Percentiles rank a stretch among this genome's conserved stretches.
These are phyloP conservation scores for Elaeis oleifera DNA, from an alignment of 202 grass and related monocot genomes.

Conservation along the genomic window DNA sequence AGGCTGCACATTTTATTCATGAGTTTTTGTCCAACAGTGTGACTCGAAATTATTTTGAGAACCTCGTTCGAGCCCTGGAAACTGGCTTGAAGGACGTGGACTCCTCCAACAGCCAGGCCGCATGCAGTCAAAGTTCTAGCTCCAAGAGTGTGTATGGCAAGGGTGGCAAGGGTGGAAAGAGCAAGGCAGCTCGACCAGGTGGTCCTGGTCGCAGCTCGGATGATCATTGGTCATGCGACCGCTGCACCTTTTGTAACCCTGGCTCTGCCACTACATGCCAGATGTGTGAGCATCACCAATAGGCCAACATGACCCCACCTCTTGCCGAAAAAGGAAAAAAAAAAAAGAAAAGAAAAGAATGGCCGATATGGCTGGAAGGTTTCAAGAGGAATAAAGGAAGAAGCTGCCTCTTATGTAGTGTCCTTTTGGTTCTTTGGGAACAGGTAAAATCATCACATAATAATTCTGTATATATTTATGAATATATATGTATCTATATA, in stretches of 20 bases:
- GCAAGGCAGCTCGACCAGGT: slow-evolving; percentile 22
- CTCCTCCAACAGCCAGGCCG: slow-evolving; percentile 21
- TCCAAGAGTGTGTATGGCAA: slow-evolving; percentile 39
- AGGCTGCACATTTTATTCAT: slow-evolving; percentile 4
- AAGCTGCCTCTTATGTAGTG: no score
- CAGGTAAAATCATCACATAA: no score
- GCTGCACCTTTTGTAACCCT: slow-evolving; percentile 15
- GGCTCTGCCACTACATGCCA: slow-evolving; percentile 5
- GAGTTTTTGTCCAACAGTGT: slow-evolving; percentile 39
- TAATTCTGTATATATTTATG: no score
- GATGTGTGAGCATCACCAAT: slow-evolving; percentile 17
- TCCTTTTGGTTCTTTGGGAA: no score
- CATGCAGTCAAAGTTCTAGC: slow-evolving; percentile 13
- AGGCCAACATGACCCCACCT: background rate
- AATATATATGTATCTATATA: no score
- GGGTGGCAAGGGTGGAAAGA: slow-evolving; percentile 31
- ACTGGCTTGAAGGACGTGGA: slow-evolving; percentile 66
- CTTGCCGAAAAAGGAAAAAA: no score
- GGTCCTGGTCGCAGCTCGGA: slow-evolving; percentile 9
- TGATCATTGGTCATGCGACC: slow-evolving; percentile 18
- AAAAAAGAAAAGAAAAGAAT: no score
- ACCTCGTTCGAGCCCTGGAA: slow-evolving; percentile 83
- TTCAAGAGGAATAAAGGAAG: no score
- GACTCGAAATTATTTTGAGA: slow-evolving; percentile 90
- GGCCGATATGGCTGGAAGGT: no score